Percentiles rank a stretch among this genome's conserved stretches.
These are phyloP conservation scores for Hyphopichia fennica DNA, from an alignment of 1,139 yeast genomes.

Conservation along the genomic window DNA sequence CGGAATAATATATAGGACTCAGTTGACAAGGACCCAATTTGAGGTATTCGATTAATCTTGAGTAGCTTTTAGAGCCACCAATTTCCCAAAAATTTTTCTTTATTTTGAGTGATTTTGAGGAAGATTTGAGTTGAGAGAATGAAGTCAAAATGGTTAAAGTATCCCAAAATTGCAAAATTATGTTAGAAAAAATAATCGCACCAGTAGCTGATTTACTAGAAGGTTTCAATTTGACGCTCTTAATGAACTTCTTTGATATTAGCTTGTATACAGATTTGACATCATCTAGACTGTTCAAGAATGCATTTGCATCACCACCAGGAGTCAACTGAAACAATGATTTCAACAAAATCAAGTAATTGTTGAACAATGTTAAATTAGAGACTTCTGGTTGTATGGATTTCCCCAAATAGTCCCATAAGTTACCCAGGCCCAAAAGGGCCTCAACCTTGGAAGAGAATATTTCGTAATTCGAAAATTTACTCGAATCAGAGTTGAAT, in stretches of 20 bases:
- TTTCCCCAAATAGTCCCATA: slow-evolving; percentile 44
- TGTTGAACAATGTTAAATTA: slow-evolving; percentile 49
- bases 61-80: slow-evolving; percentile 42
- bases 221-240: slow-evolving; percentile 47
- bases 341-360: slow-evolving; percentile 37
- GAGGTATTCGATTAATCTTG: slow-evolving; percentile 45
- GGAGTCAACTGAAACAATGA: slow-evolving; percentile 12
- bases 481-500: slow-evolving; percentile 14
- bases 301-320: slow-evolving; percentile 9
- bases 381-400: slow-evolving; percentile 23
- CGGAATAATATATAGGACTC: slow-evolving; percentile 46
- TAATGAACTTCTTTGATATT: slow-evolving; percentile 50
- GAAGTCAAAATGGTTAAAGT: slow-evolving; percentile 43
- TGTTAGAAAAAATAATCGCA: slow-evolving; percentile 40
- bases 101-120: slow-evolving; percentile 17
- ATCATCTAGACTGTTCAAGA: slow-evolving; percentile 15
- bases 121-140: slow-evolving; percentile 15
- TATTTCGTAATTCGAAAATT: slow-evolving; percentile 8
- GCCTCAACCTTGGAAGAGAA: slow-evolving; percentile 20
- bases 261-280: slow-evolving; percentile 39
- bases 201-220: slow-evolving; percentile 22
- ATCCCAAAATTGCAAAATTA: slow-evolving; percentile 51
- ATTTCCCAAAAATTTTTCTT: slow-evolving; percentile 54
- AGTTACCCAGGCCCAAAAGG: slow-evolving; percentile 35
- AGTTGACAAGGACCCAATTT: slow-evolving; percentile 55